Conservation (phyloP, 352 stramenopile species). For the Lagenidium sp. region DNA sequence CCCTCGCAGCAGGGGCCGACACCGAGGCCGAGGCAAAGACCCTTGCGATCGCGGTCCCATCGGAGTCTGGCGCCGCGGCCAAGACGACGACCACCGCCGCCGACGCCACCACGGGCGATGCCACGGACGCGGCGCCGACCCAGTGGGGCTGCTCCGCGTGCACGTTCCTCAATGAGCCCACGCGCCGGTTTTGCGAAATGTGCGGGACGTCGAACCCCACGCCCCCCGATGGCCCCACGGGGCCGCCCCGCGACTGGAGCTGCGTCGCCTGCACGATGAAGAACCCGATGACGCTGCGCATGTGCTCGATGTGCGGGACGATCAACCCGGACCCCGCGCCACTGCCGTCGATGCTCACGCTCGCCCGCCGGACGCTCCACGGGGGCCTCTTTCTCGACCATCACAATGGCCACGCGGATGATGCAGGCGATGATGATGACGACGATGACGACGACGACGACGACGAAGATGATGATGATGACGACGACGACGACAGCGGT, state of each 20-base stretch:
- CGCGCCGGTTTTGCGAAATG: slow-evolving; percentile 66
- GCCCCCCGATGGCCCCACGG: slow-evolving; percentile 4
- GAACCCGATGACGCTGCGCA: slow-evolving; percentile 34
- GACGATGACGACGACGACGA: slow-evolving; percentile 18
- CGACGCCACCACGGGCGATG: neutral
- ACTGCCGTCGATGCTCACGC: slow-evolving; percentile 21
- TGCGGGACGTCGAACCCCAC: slow-evolving; percentile 50
- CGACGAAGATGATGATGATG: slow-evolving; percentile 18
- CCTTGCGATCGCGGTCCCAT: too few species aligned
- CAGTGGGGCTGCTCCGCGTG: slow-evolving; percentile 61
- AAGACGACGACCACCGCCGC: neutral
- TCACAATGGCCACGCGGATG: slow-evolving; percentile 11
- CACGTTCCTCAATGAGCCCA: slow-evolving; percentile 59
- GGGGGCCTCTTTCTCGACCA: slow-evolving; percentile 12
- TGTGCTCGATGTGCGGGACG: slow-evolving; percentile 50
- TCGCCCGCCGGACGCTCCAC: slow-evolving; percentile 18
- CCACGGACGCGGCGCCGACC: slow-evolving; percentile 3
- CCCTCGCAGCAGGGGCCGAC: too few species aligned
- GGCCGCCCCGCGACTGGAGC: slow-evolving; percentile 49
- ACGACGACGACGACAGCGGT: slow-evolving; percentile 12
- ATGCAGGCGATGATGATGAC: slow-evolving; percentile 9
- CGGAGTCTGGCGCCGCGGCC: neutral
- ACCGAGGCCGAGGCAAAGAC: too few species aligned
- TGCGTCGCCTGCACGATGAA: slow-evolving; percentile 67
- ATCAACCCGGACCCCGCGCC: slow-evolving; percentile 48